Percentiles rank a stretch among this genome's conserved stretches.
Evolutionary conservation across 805 yeast species (phyloP).

Genomic region (Saccharomycopsis fibuligera): DNA sequence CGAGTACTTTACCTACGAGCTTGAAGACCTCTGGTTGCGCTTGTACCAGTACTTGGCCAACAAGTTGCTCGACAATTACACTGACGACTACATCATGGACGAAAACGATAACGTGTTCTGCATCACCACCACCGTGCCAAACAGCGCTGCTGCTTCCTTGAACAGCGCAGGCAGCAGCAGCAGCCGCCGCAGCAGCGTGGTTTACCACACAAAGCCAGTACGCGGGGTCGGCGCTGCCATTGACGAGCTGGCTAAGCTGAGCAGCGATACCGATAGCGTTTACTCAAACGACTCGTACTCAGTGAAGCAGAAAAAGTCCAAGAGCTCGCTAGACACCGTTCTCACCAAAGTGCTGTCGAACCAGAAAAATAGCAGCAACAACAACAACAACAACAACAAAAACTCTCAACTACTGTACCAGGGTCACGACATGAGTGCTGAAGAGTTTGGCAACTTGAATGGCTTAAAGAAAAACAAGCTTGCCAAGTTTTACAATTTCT

Average conservation of each 20-base stretch:
- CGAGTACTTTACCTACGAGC: slow-evolving; percentile 21
- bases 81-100: slow-evolving; percentile 7
- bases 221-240: too few relatives aligned
- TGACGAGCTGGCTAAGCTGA: too few relatives aligned
- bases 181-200: too few relatives aligned
- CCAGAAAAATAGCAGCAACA: neutral
- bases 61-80: slow-evolving; percentile 16
- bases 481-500: neutral
- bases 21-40: slow-evolving; percentile 26
- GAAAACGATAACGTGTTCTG: too few relatives aligned
- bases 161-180: too few relatives aligned
- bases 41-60: slow-evolving; percentile 29
- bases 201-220: too few relatives aligned
- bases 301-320: neutral
- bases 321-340: neutral
- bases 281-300: neutral
- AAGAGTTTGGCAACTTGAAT: too few relatives aligned
- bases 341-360: neutral
- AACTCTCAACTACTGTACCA: too few relatives aligned
- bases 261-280: neutral
- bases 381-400: too few relatives aligned
- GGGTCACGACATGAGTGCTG: too few relatives aligned
- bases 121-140: neutral
- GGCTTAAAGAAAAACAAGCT: neutral
- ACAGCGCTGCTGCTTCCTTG: too few relatives aligned